Evolutionary conservation across 129 eudicot genomes (phyloP).

Genomic region (Artemisia tridentata): DNA sequence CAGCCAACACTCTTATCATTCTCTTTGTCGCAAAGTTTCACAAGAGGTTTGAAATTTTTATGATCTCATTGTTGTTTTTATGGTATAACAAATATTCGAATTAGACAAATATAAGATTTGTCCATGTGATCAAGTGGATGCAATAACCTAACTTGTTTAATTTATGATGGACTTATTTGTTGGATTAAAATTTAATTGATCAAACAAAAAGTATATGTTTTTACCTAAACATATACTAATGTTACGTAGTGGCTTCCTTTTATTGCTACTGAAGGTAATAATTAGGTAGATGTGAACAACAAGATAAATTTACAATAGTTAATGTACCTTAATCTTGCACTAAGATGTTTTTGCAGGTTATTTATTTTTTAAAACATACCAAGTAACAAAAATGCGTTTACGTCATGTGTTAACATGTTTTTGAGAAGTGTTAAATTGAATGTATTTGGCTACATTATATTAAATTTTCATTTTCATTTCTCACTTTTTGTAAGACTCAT

Average conservation of each 20-base stretch:
- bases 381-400: neutral
- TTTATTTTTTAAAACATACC: neutral
- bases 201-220: neutral
- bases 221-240: neutral
- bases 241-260: constrained; percentile 17
- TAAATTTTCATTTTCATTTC: no score
- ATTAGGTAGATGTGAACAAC: constrained; percentile 1
- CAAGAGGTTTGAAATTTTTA: constrained; percentile 31
- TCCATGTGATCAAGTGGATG: neutral
- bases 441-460: no score
- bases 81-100: no score
- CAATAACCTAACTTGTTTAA: neutral
- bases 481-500: no score
- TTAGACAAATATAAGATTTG: no score
- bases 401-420: neutral
- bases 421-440: no score
- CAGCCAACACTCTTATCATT: constrained; percentile 18
- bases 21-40: no score
- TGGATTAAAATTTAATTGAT: neutral
- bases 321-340: constrained; percentile 16
- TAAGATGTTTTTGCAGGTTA: neutral
- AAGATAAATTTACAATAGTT: neutral
- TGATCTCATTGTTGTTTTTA: neutral
- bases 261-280: neutral
- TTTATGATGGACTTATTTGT: constrained; percentile 8